Conservation (phyloP, 129 eudicot species). For the Flaveria trinervia region DNA sequence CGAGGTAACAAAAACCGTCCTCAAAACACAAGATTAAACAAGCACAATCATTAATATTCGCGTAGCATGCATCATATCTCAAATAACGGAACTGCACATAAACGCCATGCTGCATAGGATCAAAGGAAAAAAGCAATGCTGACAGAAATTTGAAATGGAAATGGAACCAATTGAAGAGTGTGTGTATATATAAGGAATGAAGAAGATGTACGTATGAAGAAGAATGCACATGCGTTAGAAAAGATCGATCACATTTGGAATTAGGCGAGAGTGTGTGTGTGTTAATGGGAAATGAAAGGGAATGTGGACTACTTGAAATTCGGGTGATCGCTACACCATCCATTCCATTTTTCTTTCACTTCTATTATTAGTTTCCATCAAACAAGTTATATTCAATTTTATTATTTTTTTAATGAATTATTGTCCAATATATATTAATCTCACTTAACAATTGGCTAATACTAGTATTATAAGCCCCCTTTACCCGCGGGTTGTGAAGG, state of each 20-base stretch:
- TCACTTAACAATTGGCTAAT: too few relatives aligned
- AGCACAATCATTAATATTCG: too few relatives aligned
- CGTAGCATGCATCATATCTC: too few relatives aligned
- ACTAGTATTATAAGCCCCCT: too few relatives aligned
- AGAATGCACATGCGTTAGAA: background rate
- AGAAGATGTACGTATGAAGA: slow-evolving; percentile 22
- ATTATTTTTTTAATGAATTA: too few relatives aligned
- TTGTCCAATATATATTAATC: too few relatives aligned
- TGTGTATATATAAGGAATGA: background rate
- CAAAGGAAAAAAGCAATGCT: background rate
- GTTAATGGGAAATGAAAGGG: slow-evolving; percentile 29
- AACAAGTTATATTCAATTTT: too few relatives aligned
- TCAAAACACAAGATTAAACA: too few relatives aligned
- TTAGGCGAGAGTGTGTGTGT: background rate
- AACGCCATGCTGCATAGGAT: too few relatives aligned
- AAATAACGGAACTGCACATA: too few relatives aligned
- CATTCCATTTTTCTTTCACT: slow-evolving; percentile 22
- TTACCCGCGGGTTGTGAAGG: too few relatives aligned
- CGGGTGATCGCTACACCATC: slow-evolving; percentile 40
- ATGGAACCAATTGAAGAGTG: background rate
- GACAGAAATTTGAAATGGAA: slow-evolving; percentile 12
- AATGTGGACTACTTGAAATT: slow-evolving; percentile 21
- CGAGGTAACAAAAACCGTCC: too few relatives aligned
- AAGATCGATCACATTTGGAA: background rate
- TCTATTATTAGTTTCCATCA: slow-evolving; percentile 34